Conservation (phyloP, 1,284 basidiomycete species). For the Fomitopsis pinicola region DNA sequence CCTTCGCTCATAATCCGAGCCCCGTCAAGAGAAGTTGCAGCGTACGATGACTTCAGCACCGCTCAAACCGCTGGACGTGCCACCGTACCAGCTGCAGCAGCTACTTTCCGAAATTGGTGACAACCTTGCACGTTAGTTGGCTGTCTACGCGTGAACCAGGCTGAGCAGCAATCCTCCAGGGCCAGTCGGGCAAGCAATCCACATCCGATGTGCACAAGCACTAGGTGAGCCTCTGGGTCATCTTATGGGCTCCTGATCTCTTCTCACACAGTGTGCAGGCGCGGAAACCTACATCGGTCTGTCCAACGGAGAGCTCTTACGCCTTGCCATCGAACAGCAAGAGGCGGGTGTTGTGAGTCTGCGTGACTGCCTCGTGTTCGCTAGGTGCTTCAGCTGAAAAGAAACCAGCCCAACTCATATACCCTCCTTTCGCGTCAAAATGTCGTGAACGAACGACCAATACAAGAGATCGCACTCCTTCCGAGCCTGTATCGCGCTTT, state of each 20-base stretch:
- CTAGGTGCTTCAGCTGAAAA: neutral
- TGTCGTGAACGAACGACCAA: conserved; percentile 55
- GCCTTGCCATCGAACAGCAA: conserved; percentile 59
- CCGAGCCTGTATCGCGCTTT: conserved; percentile 71
- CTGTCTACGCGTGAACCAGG: neutral
- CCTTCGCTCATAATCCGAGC: too few relatives aligned
- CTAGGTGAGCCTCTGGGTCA: conserved; percentile 21
- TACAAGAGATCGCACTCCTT: conserved; percentile 75
- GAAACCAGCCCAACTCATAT: conserved; percentile 55
- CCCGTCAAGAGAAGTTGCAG: too few relatives aligned
- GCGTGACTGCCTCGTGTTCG: neutral
- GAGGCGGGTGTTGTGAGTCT: conserved; percentile 45
- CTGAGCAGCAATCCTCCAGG: conserved; percentile 9
- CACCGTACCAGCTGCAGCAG: conserved; percentile 55
- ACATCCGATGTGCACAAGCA: conserved; percentile 33
- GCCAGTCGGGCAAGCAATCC: conserved; percentile 15
- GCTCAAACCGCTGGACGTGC: conserved; percentile 40
- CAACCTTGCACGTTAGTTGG: conserved; percentile 14
- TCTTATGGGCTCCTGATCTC: neutral
- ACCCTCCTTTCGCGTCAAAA: conserved; percentile 62
- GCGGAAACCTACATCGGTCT: conserved; percentile 75
- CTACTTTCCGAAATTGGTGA: conserved; percentile 43
- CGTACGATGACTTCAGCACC: conserved; percentile 22
- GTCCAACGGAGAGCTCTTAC: conserved; percentile 66
- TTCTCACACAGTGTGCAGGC: conserved; percentile 28